A percentile compares a stretch with the other conserved stretches of the same genome.
These are phyloP conservation scores for Recurvomyces mirabilis DNA, from an alignment of 495 filamentous ascomycete genomes.

Conservation along the genomic window DNA sequence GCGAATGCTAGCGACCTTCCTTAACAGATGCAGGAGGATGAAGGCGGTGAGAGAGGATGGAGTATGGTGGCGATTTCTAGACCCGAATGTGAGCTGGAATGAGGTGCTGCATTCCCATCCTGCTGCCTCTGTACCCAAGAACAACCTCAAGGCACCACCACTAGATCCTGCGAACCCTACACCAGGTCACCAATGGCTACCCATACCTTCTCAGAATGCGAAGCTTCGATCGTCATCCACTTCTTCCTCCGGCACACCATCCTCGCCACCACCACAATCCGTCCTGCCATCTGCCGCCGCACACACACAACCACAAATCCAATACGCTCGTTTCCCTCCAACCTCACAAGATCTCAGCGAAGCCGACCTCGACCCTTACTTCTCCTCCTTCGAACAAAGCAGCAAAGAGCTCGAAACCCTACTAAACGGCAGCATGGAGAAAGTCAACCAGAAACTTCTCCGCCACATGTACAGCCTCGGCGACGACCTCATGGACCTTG, in stretches of 20 bases:
- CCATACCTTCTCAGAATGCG: slow-evolving; percentile 70
- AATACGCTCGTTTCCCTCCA: slow-evolving; percentile 76
- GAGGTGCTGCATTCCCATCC: slow-evolving; percentile 87
- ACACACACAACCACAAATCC: slow-evolving; percentile 49
- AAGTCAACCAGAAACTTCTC: slow-evolving; percentile 82
- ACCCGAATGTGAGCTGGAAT: slow-evolving; percentile 96
- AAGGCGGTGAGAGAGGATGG: slow-evolving; percentile 86
- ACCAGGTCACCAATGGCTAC: slow-evolving; percentile 77
- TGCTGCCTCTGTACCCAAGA: slow-evolving; percentile 82
- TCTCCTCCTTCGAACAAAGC: slow-evolving; percentile 76
- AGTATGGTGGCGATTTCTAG: slow-evolving; percentile 93
- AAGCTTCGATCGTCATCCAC: slow-evolving; percentile 59
- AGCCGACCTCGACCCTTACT: slow-evolving; percentile 88
- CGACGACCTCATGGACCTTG: slow-evolving; percentile 84
- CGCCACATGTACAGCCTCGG: slow-evolving; percentile 69
- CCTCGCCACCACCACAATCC: slow-evolving; percentile 36
- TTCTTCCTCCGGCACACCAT: slow-evolving; percentile 41
- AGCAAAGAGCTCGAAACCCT: slow-evolving; percentile 79
- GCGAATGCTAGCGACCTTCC: slow-evolving; percentile 87
- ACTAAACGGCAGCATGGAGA: slow-evolving; percentile 85
- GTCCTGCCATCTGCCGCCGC: slow-evolving; percentile 42
- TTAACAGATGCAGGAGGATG: slow-evolving; percentile 89
- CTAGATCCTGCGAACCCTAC: slow-evolving; percentile 85
- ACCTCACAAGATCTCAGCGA: slow-evolving; percentile 64
- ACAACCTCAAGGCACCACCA: slow-evolving; percentile 83